These are phyloP conservation scores for Skeletonema potamos DNA, from an alignment of 108 stramenopile genomes.

Conservation along the genomic window DNA sequence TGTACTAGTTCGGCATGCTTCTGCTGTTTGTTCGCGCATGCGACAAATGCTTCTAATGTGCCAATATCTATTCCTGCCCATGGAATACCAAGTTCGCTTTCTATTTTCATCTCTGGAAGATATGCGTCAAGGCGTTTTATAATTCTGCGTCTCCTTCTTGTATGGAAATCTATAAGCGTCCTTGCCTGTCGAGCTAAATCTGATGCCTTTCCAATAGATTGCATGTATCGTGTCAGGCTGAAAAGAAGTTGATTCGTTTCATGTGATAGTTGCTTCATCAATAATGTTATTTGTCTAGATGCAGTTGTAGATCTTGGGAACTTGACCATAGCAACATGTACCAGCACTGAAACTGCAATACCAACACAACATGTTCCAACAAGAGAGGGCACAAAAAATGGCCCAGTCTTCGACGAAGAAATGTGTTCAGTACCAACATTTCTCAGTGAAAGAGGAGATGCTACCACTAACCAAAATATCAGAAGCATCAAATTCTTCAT, in stretches of 20 bases:
- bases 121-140: constrained; percentile 8
- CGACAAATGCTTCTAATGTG: constrained; percentile 9
- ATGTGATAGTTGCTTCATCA: constrained; percentile 18
- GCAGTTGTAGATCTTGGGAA: constrained; percentile 27
- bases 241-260: constrained; percentile 28
- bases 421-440: background rate
- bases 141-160: constrained; percentile 9
- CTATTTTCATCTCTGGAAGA: constrained; percentile 23
- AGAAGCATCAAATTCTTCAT: constrained; percentile 29
- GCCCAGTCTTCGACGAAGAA: background rate
- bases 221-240: constrained; percentile 15
- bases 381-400: constrained; percentile 29
- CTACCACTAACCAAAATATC: constrained; percentile 22
- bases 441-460: constrained; percentile 24
- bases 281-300: constrained; percentile 4
- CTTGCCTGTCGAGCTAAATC: constrained; percentile 27
- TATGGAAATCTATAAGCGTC: constrained; percentile 38
- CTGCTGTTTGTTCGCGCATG: constrained; percentile 19
- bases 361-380: constrained; percentile 39
- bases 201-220: constrained; percentile 20
- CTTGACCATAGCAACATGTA: constrained; percentile 19
- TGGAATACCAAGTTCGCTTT: background rate
- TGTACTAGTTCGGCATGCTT: constrained; percentile 38
- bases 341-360: constrained; percentile 17
- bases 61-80: constrained; percentile 2